Percentiles rank a stretch among this genome's conserved stretches.
phyloP scores from a whole-genome alignment of 176 grass and related monocot species.

The Musa beccarii region DNA sequence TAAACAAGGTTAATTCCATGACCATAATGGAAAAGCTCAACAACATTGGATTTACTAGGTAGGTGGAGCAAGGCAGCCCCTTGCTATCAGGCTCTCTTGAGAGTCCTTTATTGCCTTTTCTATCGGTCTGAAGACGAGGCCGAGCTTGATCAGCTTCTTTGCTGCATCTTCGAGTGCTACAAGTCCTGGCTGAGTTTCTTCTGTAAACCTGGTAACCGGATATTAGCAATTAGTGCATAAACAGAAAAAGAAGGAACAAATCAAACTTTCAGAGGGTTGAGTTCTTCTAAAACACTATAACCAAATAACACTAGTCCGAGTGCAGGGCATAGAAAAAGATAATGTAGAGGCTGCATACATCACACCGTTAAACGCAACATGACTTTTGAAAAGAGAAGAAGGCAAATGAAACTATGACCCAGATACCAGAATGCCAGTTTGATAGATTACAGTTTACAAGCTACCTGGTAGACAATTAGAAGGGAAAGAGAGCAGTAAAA shows the following conservation, averaged over 20 bases:
- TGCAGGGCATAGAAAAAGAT: too few relatives aligned
- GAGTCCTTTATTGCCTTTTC: constrained; percentile 12
- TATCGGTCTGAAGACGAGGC: constrained; percentile 5
- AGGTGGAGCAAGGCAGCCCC: constrained; percentile 7
- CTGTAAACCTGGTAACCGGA: constrained; percentile 6
- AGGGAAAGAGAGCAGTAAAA: too few relatives aligned
- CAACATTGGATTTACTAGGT: neutral
- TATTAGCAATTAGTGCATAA: neutral
- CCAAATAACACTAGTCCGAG: too few relatives aligned
- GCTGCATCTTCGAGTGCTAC: constrained; percentile 10
- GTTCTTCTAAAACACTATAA: too few relatives aligned
- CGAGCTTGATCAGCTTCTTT: constrained; percentile 10
- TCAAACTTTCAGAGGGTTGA: too few relatives aligned
- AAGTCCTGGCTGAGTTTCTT: constrained; percentile 13
- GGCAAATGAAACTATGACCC: too few relatives aligned
- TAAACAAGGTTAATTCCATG: neutral
- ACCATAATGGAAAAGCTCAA: neutral
- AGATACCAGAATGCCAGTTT: too few relatives aligned
- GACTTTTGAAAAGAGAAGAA: too few relatives aligned
- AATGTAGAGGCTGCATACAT: too few relatives aligned
- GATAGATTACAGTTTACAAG: too few relatives aligned
- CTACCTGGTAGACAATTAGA: too few relatives aligned
- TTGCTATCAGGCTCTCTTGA: neutral
- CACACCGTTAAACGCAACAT: too few relatives aligned
- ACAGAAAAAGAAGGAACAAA: neutral